These are phyloP conservation scores for Galerina sulciceps DNA, from an alignment of 768 basidiomycete genomes.

Conservation along the genomic window DNA sequence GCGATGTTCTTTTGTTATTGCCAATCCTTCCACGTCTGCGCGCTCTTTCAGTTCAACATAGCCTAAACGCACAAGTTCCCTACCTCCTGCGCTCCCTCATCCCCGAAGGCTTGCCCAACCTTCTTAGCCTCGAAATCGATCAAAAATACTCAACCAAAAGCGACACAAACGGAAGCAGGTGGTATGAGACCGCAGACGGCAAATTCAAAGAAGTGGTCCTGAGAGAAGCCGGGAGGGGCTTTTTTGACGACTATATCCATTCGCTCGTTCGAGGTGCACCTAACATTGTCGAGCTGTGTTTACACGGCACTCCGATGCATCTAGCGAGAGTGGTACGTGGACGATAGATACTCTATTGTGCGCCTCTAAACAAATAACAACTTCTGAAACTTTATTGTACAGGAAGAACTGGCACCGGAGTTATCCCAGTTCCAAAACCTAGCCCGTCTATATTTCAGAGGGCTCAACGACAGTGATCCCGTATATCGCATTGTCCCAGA, in stretches of 20 bases:
- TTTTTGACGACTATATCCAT: conserved; percentile 10
- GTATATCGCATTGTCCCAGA: neutral
- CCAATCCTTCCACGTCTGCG: neutral
- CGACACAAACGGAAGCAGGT: conserved; percentile 9
- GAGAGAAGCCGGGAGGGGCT: neutral
- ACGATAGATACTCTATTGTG: too few relatives aligned
- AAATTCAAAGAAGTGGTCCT: conserved; percentile 1
- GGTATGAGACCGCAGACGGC: conserved; percentile 18
- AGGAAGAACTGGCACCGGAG: neutral
- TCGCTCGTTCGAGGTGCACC: neutral
- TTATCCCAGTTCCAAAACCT: neutral
- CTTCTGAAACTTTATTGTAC: too few relatives aligned
- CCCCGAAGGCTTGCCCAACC: conserved; percentile 14
- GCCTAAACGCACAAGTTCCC: conserved; percentile 18
- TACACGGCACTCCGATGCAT: neutral
- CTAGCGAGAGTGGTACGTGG: neutral
- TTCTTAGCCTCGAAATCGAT: conserved; percentile 16
- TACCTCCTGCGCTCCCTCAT: conserved; percentile 21
- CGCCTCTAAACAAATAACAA: too few relatives aligned
- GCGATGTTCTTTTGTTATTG: neutral
- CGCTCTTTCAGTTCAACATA: neutral
- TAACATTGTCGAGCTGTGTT: neutral
- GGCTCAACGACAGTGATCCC: neutral
- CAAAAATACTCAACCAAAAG: neutral
- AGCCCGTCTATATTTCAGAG: neutral